These are phyloP conservation scores for Prinsepia uniflora DNA, from an alignment of 306 rosid species.

Conservation along the genomic window DNA sequence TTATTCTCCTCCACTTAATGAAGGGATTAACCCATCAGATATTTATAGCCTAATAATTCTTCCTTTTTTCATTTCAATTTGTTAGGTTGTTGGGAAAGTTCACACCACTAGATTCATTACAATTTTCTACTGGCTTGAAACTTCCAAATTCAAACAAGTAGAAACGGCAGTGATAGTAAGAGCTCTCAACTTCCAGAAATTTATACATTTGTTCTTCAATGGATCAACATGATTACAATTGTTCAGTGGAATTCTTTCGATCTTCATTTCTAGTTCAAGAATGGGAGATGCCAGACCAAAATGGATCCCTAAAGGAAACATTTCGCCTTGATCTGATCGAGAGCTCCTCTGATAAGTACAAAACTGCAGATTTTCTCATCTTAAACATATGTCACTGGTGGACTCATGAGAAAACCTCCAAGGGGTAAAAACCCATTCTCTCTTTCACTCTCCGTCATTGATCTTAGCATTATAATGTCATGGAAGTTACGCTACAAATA, in stretches of 20 bases:
- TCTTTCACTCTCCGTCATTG: slow-evolving; percentile 2
- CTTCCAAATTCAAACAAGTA: background rate
- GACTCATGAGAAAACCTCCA: slow-evolving; percentile 30
- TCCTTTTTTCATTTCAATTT: background rate
- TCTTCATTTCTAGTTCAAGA: slow-evolving; percentile 30
- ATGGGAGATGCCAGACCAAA: slow-evolving; percentile 16
- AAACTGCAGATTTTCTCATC: slow-evolving; percentile 22
- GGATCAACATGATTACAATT: slow-evolving; percentile 21
- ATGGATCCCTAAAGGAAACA: slow-evolving; percentile 21
- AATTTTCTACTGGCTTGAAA: background rate
- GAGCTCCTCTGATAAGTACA: slow-evolving; percentile 21
- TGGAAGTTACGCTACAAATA: too few relatives aligned
- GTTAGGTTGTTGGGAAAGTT: background rate
- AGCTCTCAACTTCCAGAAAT: too few relatives aligned
- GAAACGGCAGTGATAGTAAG: too few relatives aligned
- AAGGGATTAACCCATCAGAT: too few relatives aligned
- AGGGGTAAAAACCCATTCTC: slow-evolving; percentile 9
- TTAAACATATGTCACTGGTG: slow-evolving; percentile 30
- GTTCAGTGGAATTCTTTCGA: slow-evolving; percentile 26
- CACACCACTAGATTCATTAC: too few relatives aligned
- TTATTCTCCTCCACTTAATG: too few relatives aligned
- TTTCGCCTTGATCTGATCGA: slow-evolving; percentile 25
- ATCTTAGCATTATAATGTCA: too few relatives aligned
- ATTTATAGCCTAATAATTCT: background rate
- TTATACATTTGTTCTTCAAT: background rate